These are phyloP conservation scores for Cryptococcus sp. DNA, from an alignment of 1,284 basidiomycete species.

Conservation along the genomic window DNA sequence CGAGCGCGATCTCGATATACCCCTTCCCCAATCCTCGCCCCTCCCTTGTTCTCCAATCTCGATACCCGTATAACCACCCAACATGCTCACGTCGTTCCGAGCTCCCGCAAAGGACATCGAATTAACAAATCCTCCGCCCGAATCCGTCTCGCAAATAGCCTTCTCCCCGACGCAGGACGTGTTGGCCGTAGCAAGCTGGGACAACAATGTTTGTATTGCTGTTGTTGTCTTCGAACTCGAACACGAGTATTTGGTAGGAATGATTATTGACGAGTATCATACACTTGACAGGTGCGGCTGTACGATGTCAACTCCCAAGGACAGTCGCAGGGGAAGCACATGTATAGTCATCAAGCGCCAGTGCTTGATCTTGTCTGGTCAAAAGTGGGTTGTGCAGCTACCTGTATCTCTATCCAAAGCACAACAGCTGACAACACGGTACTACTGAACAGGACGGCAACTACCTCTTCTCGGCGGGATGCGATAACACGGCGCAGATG, in stretches of 20 bases:
- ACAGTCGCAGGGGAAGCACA: slow-evolving; percentile 71
- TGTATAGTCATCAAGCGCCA: slow-evolving; percentile 79
- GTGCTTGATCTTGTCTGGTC: slow-evolving; percentile 83
- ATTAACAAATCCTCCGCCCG: slow-evolving; percentile 68
- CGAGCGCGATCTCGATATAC: not conserved
- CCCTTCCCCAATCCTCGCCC: not conserved
- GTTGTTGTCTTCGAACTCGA: not conserved
- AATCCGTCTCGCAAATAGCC: slow-evolving; percentile 70
- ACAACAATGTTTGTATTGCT: slow-evolving; percentile 63
- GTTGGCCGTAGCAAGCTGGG: slow-evolving; percentile 75
- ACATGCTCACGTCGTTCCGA: slow-evolving; percentile 28
- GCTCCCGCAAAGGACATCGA: slow-evolving; percentile 66
- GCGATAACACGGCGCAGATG: slow-evolving; percentile 79
- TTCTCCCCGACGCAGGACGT: slow-evolving; percentile 69
- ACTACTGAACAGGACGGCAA: slow-evolving; percentile 63
- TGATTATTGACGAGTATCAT: no score
- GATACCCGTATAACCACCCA: slow-evolving; percentile 5
- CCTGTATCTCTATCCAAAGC: slow-evolving; percentile 1
- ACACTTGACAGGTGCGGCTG: slow-evolving; percentile 56
- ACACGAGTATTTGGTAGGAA: not conserved
- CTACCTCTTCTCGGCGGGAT: slow-evolving; percentile 80
- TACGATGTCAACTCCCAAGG: slow-evolving; percentile 60
- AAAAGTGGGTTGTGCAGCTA: slow-evolving; percentile 53
- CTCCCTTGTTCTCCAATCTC: slow-evolving; percentile 6
- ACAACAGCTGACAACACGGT: not conserved